Evolutionary conservation across 192 early-diverging fungal species (phyloP).

Genomic region (Podila clonocystis): DNA sequence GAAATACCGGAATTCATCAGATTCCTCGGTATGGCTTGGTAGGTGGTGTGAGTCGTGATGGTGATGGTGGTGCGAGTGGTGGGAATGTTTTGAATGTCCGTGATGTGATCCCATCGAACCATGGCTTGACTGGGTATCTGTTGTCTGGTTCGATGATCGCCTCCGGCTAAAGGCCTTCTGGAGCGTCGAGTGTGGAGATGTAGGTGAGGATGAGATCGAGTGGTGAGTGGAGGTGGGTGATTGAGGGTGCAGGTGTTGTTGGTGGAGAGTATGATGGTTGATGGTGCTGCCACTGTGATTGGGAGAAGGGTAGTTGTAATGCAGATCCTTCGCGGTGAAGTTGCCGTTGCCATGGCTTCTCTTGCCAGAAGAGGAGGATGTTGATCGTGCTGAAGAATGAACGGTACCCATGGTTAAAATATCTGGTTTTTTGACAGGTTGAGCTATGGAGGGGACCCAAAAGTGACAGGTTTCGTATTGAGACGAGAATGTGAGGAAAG

Average conservation of each 20-base stretch:
- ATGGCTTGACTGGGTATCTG: conserved; percentile 18
- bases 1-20: conserved; percentile 15
- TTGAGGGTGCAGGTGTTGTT: conserved; percentile 12
- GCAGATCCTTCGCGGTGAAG: conserved; percentile 9
- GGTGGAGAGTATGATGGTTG: conserved; percentile 6
- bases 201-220: conserved; percentile 6
- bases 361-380: conserved; percentile 5
- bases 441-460: too few species aligned
- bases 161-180: conserved; percentile 21
- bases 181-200: background rate
- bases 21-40: conserved; percentile 19
- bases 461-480: background rate
- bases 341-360: conserved; percentile 1
- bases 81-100: too few species aligned
- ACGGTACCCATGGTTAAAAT: conserved; percentile 21
- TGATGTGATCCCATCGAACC: conserved; percentile 6
- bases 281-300: background rate
- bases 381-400: conserved; percentile 31
- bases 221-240: conserved; percentile 3
- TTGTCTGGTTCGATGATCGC: conserved; percentile 45
- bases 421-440: too few species aligned
- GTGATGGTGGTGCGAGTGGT: conserved; percentile 1
- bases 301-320: conserved; percentile 3
- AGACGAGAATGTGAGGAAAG: background rate
- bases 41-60: conserved; percentile 4